phyloP scores from a whole-genome alignment of 306 rosid genomes.

The Vigna unguiculata region DNA sequence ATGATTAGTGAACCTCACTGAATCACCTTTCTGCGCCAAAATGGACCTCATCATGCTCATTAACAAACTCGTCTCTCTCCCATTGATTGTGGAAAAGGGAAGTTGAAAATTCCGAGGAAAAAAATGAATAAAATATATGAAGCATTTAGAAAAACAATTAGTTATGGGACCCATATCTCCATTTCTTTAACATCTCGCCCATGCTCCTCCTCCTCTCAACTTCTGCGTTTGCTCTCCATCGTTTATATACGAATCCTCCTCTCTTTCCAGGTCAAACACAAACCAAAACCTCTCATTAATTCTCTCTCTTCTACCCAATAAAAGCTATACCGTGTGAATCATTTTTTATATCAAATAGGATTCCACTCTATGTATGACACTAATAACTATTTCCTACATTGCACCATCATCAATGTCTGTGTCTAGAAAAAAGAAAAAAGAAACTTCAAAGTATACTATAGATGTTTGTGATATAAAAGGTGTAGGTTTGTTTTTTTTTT shows the following conservation, averaged over 20 bases:
- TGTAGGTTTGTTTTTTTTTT: too few species aligned
- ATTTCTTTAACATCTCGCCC: conserved; percentile 28
- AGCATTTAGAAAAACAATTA: neutral
- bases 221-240: neutral
- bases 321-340: neutral
- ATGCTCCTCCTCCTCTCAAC: conserved; percentile 1
- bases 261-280: neutral
- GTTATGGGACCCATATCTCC: conserved; percentile 3
- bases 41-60: conserved; percentile 34
- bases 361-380: neutral
- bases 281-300: neutral
- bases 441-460: too few species aligned
- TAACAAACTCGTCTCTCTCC: conserved; percentile 12
- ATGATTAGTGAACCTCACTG: conserved; percentile 45
- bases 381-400: neutral
- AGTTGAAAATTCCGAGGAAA: neutral
- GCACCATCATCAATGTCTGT: too few species aligned
- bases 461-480: too few species aligned
- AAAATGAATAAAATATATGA: neutral
- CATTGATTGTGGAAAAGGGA: conserved; percentile 40
- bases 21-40: conserved; percentile 44
- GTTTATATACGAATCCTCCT: neutral
- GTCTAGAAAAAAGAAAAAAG: too few species aligned
- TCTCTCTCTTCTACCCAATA: neutral
- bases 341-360: neutral